Conservation (phyloP, 495 filamentous ascomycete genomes). For the Aspergillus wentii region DNA sequence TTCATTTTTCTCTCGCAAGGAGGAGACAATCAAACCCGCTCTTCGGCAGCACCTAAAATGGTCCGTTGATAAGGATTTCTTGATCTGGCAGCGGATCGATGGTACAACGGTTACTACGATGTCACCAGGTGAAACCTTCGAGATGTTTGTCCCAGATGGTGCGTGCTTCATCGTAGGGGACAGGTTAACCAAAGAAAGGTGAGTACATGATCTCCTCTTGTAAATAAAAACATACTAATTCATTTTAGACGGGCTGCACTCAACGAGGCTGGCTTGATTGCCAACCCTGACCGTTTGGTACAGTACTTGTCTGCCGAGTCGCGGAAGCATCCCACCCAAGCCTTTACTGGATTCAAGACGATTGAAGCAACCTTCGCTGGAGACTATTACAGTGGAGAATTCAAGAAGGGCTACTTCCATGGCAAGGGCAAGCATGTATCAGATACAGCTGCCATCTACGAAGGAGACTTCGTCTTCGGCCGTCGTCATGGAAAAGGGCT, state of each 20-base stretch:
- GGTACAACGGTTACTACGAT: conserved; percentile 34
- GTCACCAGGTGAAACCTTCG: conserved; percentile 36
- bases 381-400: conserved; percentile 44
- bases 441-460: conserved; percentile 50
- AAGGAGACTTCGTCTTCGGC: conserved; percentile 48
- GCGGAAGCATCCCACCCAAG: conserved; percentile 39
- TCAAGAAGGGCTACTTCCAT: conserved; percentile 46
- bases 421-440: conserved; percentile 50
- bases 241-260: conserved; percentile 27
- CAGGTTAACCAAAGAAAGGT: conserved; percentile 37
- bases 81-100: conserved; percentile 42
- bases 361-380: conserved; percentile 41
- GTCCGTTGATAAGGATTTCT: conserved; percentile 34
- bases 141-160: conserved; percentile 33
- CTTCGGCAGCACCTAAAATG: conserved; percentile 37
- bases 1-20: conserved; percentile 39
- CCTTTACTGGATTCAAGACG: conserved; percentile 40
- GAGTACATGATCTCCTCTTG: conserved; percentile 5
- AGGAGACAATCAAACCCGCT: conserved; percentile 40
- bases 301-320: conserved; percentile 41
- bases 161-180: conserved; percentile 42
- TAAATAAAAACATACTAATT: conserved; percentile 7
- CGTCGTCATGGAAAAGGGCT: conserved; percentile 50
- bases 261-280: conserved; percentile 34
- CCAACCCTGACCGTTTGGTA: conserved; percentile 41